Conservation (phyloP, 169 alveolate species). For the Plasmodium sp. region DNA sequence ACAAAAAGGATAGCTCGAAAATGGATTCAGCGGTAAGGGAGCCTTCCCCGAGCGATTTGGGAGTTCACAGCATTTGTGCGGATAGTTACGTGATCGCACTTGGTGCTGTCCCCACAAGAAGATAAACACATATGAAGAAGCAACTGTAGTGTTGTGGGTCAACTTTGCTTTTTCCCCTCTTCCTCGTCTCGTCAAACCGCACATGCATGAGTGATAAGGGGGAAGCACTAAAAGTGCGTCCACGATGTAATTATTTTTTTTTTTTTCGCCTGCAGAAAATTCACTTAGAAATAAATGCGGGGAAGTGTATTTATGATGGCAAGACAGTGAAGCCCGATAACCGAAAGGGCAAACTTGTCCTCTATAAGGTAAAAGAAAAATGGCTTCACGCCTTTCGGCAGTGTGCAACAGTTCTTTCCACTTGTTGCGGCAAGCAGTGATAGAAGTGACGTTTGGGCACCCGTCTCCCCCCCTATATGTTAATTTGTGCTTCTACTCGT, state of each 20-base stretch:
- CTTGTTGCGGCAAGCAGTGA: not conserved
- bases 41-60: not conserved
- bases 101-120: not conserved
- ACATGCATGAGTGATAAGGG: not conserved
- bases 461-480: not conserved
- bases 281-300: slow-evolving; percentile 70
- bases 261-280: slow-evolving; percentile 19
- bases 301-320: slow-evolving; percentile 74
- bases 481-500: not conserved
- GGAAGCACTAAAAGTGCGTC: not conserved
- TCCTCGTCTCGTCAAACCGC: not conserved
- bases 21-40: slow-evolving; percentile 4
- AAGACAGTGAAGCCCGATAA: slow-evolving; percentile 65
- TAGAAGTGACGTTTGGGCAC: not conserved
- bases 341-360: slow-evolving; percentile 66
- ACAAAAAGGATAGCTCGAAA: not conserved
- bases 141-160: not conserved
- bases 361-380: slow-evolving; percentile 51
- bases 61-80: not conserved
- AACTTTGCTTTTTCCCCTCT: not conserved
- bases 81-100: not conserved
- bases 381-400: not conserved
- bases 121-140: not conserved
- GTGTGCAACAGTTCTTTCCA: not conserved
- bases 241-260: not conserved